Evolutionary conservation across 2,329 filamentous ascomycete genomes (phyloP), one percentile per base, ranked within the genome.

Genomic region (Colletotrichum plurivorum): DNA sequence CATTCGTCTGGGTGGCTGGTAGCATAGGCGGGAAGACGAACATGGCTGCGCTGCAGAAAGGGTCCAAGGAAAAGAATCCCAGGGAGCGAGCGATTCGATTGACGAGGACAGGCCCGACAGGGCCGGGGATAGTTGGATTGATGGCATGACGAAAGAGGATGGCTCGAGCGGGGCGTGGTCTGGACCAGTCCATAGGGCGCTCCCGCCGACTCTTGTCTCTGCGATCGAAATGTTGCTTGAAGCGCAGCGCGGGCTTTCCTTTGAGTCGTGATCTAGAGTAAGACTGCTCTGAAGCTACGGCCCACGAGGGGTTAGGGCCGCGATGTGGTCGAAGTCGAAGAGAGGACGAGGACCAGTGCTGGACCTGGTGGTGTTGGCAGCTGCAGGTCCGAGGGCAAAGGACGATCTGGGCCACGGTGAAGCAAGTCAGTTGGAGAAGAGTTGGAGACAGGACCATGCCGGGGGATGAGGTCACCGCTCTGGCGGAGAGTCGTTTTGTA

Each of bases 41-140:
- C 45, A 55, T 69, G 66, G 66, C 66, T 63, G 43, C 22, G 48
- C 48, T 68, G 61, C 27, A 65, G 53, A 55, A 68, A 59, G 61
- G 60, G 60, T 43, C 41, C 49, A 16, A 27, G 41, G 16, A 54
- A 53, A 31, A 9, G 27, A 43, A 43, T 43, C 39, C 39, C 27
- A 31, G 27, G 5, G 27, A 31, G 27, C 7, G 27, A 31, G 27
- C 8, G 27, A 31, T 31, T 31, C 27, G 27, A 31, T 54, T n/a
- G 22, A 39, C 25, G 36, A 41, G 41, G 36, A 18, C 39, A 15
- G 56, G 48, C 53, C 36, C 22, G 20, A 18, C 39, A 15, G 56
- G 48, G 59, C 36, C 22, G 20, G 43, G 27, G 6, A 31, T 31
- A 9, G 27, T 9, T 31, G 27, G 27, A 31, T 9, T 9, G 27